These are phyloP conservation scores for Hyaloscypha variabilis DNA, from an alignment of 495 filamentous ascomycete species.

Conservation along the genomic window DNA sequence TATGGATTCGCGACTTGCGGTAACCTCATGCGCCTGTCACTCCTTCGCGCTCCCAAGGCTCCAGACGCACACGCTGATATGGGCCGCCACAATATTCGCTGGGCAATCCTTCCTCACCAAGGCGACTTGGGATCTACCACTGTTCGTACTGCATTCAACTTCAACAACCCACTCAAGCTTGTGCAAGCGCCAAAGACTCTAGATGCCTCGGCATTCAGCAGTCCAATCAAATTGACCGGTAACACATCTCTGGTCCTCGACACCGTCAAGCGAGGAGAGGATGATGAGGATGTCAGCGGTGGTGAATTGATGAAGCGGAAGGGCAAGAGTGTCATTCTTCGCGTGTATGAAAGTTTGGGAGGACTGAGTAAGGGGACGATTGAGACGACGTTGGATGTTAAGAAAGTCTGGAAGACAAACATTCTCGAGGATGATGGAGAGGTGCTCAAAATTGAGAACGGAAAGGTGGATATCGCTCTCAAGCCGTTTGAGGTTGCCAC, in stretches of 20 bases:
- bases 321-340: slow-evolving; percentile 77
- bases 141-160: slow-evolving; percentile 82
- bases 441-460: slow-evolving; percentile 50
- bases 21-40: slow-evolving; percentile 87
- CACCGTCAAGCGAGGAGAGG: slow-evolving; percentile 89
- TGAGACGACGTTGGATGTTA: slow-evolving; percentile 65
- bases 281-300: slow-evolving; percentile 84
- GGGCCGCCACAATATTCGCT: slow-evolving; percentile 86
- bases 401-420: slow-evolving; percentile 81
- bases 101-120: slow-evolving; percentile 86
- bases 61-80: slow-evolving; percentile 97
- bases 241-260: slow-evolving; percentile 73
- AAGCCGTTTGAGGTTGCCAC: slow-evolving; percentile 91
- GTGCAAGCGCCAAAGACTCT: slow-evolving; percentile 39
- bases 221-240: slow-evolving; percentile 57
- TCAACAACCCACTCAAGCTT: slow-evolving; percentile 81
- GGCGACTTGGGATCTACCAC: slow-evolving; percentile 72
- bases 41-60: slow-evolving; percentile 92
- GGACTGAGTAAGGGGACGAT: slow-evolving; percentile 72
- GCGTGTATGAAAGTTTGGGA: slow-evolving; percentile 91
- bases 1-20: slow-evolving; percentile 94
- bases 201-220: slow-evolving; percentile 36
- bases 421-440: slow-evolving; percentile 72
- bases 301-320: slow-evolving; percentile 68
- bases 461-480: slow-evolving; percentile 64